phyloP scores from a whole-genome alignment of 2,329 filamentous ascomycete genomes.

The Aspergillus proliferans region DNA sequence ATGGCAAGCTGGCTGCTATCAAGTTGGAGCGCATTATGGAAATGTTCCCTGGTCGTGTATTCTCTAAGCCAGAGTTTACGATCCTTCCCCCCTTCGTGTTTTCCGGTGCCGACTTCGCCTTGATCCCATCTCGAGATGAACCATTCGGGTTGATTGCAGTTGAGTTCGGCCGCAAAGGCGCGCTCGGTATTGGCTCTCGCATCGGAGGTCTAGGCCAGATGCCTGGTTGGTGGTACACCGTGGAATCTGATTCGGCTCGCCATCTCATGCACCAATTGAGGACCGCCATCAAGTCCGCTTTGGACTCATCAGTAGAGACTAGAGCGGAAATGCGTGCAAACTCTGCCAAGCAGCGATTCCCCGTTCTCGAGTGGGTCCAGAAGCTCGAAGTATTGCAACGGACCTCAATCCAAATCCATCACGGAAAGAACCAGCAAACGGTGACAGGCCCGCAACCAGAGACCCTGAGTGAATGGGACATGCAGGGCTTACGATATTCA shows the following conservation, averaged over 20 bases:
- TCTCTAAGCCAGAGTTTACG: constrained; percentile 62
- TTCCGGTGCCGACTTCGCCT: constrained; percentile 60
- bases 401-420: constrained; percentile 53
- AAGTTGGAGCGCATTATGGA: constrained; percentile 61
- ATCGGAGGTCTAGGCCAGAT: constrained; percentile 63
- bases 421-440: constrained; percentile 34
- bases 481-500: too few relatives aligned
- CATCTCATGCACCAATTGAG: constrained; percentile 62
- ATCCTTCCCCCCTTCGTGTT: constrained; percentile 61
- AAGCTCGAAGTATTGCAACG: constrained; percentile 58
- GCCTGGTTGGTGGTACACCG: constrained; percentile 66
- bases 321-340: constrained; percentile 59
- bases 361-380: constrained; percentile 61
- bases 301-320: constrained; percentile 51
- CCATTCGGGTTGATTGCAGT: constrained; percentile 64
- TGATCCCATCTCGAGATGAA: constrained; percentile 64
- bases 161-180: constrained; percentile 63
- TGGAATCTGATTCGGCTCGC: constrained; percentile 58
- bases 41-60: constrained; percentile 59
- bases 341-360: constrained; percentile 60
- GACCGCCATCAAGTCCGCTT: constrained; percentile 55
- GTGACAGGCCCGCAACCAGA: constrained; percentile 30
- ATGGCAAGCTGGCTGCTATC: constrained; percentile 61
- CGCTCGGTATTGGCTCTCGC: constrained; percentile 59
- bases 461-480: constrained; percentile 30